A percentile compares a stretch with the other conserved stretches of the same genome.
phyloP scores from a whole-genome alignment of 1,284 basidiomycete species.

The Fomitopsis pinicola region DNA sequence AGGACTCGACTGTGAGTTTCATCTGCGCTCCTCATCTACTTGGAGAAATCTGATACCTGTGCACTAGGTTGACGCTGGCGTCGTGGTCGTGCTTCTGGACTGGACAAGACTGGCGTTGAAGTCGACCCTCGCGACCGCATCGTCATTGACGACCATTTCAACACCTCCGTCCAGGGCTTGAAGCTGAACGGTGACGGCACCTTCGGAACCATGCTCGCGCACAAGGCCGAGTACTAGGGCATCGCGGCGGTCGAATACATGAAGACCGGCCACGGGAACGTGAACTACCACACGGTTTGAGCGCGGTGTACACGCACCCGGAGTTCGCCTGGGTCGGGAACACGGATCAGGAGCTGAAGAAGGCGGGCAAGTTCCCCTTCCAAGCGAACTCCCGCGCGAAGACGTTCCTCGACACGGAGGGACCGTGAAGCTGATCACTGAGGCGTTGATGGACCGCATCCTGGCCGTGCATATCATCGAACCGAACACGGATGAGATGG shows the following conservation, averaged over 20 bases:
- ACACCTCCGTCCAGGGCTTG: conserved; percentile 83
- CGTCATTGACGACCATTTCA: conserved; percentile 95
- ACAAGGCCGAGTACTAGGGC: conserved; percentile 99
- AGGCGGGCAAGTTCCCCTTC: conserved; percentile 89
- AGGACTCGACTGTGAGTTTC: conserved; percentile 68
- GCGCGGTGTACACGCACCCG: conserved; percentile 97
- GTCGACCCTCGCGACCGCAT: conserved; percentile 89
- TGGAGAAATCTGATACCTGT: not conserved
- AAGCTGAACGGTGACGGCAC: conserved; percentile 98
- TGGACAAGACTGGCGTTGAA: conserved; percentile 92
- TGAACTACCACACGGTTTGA: conserved; percentile 94
- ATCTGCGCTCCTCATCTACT: not conserved
- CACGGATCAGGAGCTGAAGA: conserved; percentile 95
- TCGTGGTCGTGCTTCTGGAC: conserved; percentile 82
- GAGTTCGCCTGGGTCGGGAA: conserved; percentile 99
- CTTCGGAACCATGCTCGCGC: conserved; percentile 98
- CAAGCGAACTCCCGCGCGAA: conserved; percentile 94
- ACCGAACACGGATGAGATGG: conserved; percentile 97
- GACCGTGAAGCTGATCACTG: conserved; percentile 90
- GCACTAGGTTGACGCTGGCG: conserved; percentile 83
- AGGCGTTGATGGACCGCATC: conserved; percentile 93
- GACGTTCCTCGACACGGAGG: conserved; percentile 90
- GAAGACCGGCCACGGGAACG: conserved; percentile 91
- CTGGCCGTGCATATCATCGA: conserved; percentile 91
- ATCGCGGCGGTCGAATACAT: conserved; percentile 95